Evolutionary conservation across 768 basidiomycete genomes (phyloP), one percentile per base, ranked within the genome.

Genomic region (Hortiboletus campestris): DNA sequence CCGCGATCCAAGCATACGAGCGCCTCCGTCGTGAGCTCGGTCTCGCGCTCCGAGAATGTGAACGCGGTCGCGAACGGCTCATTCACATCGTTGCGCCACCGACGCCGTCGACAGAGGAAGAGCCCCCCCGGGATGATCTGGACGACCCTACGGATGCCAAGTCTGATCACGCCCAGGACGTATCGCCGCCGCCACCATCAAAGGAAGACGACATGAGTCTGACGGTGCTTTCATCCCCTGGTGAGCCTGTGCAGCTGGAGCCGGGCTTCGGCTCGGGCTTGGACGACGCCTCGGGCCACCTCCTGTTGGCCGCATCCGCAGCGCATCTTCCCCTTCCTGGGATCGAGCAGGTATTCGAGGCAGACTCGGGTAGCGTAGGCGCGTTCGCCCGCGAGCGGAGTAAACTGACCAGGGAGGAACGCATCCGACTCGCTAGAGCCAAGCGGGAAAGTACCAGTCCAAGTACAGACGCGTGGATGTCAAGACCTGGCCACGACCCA

Each of bases 321-420:
- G 67, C 77, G 38, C 80, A 84, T 60, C 72, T 89, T 3, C 86
- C 86, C 2, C 78, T 81, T 8, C 81, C 78, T 0, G 90, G 89
- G 14, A 79, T 84, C 47, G 91, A 93, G 64, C 89, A 91, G 65
- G 89, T 94, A n/a, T 94, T 85, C 60, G 91, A 92, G 65, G 83
- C 82, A 2, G 88, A 89, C 6, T 60, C 70, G 40, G 76, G 67
- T 10, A 67, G 49, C 16, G 62, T 64, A 0, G 63, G 62, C 4
- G 48, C 49, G 34, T 86, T 80, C 59, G 64, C 70, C 38, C 76
- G 89, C 41, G 84, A 85, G 64, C 78, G 82, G 58, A 82, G 86
- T 17, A 88, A 79, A 71, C 63, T 92, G 51, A 80, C 83, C 46
- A 75, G 91, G 52, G 89, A 89, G 61, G 90, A 94, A 65, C 81